phyloP scores from a whole-genome alignment of 208 protist species.

The Balamuthia mandrillaris region DNA sequence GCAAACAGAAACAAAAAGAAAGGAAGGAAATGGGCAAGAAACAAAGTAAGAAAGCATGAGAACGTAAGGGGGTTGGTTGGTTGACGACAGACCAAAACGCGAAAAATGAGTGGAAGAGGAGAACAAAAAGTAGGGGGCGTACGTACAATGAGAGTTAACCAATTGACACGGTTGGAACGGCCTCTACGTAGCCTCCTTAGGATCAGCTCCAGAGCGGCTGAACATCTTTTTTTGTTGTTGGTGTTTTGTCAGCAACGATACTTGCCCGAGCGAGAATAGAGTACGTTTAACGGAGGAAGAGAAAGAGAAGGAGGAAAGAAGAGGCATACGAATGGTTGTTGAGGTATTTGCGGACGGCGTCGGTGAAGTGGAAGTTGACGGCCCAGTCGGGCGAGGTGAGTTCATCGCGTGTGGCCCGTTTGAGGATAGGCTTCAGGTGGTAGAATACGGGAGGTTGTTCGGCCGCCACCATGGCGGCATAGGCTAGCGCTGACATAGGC shows the following conservation, averaged over 20 bases:
- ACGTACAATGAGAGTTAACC: constrained; percentile 22
- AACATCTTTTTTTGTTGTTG: background rate
- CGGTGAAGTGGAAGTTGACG: constrained; percentile 37
- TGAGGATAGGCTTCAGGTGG: background rate
- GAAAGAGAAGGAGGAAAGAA: background rate
- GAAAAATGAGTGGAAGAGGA: too few relatives aligned
- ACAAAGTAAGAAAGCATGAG: background rate
- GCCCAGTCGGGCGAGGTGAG: constrained; percentile 27
- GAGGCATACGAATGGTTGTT: constrained; percentile 33
- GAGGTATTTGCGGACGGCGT: constrained; percentile 27
- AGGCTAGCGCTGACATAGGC: too few relatives aligned
- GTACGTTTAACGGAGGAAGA: background rate
- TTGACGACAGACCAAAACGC: background rate
- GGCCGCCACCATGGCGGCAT: too few relatives aligned
- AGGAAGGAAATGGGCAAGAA: background rate
- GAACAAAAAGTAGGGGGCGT: too few relatives aligned
- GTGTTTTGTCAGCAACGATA: background rate
- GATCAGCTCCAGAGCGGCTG: constrained; percentile 4
- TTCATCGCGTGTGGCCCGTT: background rate
- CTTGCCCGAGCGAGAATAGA: background rate
- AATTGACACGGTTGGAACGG: constrained; percentile 31
- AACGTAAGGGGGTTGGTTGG: background rate
- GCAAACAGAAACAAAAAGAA: background rate
- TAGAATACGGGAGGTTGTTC: too few relatives aligned
- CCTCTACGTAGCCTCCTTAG: background rate